Conservation (phyloP, 495 filamentous ascomycete species). For the Neurospora africana region DNA sequence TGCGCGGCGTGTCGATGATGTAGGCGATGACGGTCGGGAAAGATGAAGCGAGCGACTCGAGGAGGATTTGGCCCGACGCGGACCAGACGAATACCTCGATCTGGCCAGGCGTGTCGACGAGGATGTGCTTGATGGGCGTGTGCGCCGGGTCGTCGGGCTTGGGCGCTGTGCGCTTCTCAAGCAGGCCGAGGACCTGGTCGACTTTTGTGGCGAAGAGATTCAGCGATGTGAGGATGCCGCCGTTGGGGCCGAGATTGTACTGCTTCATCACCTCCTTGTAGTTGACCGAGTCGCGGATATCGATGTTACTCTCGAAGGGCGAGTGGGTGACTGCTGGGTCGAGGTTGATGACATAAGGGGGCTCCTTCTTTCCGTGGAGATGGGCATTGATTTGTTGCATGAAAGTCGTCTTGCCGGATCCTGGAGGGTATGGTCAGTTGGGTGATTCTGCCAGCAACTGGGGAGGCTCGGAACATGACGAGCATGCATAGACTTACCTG, state of each 20-base stretch:
- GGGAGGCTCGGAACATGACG: neutral
- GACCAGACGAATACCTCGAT: conserved; percentile 99
- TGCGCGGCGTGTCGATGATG: conserved; percentile 90
- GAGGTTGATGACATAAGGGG: conserved; percentile 92
- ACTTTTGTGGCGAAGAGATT: conserved; percentile 97
- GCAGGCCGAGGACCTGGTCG: conserved; percentile 78
- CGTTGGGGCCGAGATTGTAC: conserved; percentile 96
- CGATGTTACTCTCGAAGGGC: conserved; percentile 98
- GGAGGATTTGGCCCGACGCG: conserved; percentile 83
- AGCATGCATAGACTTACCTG: conserved; percentile 39
- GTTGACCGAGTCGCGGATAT: conserved; percentile 96
- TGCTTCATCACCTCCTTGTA: conserved; percentile 99
- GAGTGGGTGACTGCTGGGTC: conserved; percentile 89
- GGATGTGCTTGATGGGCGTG: conserved; percentile 67
- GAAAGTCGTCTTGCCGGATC: conserved; percentile 96
- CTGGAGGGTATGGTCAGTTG: conserved; percentile 27
- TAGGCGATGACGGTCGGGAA: conserved; percentile 97
- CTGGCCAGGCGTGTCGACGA: conserved; percentile 93
- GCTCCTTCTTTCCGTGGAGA: conserved; percentile 60
- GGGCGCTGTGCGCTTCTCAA: conserved; percentile 76
- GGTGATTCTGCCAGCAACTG: neutral
- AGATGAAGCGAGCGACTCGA: conserved; percentile 80
- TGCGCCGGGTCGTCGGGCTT: conserved; percentile 48
- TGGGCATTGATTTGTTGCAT: conserved; percentile 95
- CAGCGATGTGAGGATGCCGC: conserved; percentile 90